phyloP scores from a whole-genome alignment of 2,329 filamentous ascomycete species.

The Sarocladium kiliense region DNA sequence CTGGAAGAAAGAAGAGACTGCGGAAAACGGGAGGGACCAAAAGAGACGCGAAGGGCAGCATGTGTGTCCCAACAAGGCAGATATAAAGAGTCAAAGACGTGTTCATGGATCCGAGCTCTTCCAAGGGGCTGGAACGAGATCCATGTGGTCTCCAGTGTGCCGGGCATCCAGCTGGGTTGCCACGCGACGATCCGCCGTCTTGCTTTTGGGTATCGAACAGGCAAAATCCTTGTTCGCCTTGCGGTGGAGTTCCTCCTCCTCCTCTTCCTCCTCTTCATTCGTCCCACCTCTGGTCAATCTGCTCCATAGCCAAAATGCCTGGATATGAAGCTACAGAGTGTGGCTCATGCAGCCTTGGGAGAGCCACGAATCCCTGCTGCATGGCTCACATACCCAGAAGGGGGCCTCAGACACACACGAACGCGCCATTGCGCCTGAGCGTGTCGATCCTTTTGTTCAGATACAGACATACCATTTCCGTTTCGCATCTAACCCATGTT shows the following conservation, averaged over 20 bases:
- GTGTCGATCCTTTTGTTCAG: not conserved
- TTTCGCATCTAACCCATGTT: not conserved
- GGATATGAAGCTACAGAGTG: not conserved
- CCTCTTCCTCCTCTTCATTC: not conserved
- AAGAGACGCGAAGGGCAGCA: not conserved
- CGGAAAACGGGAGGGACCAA: not conserved
- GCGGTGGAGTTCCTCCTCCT: not conserved
- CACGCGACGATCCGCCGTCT: slow-evolving; percentile 7
- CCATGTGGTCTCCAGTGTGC: not conserved
- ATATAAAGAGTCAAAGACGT: not conserved
- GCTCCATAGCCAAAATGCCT: not conserved
- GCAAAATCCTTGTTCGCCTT: not conserved
- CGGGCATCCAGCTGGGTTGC: not conserved
- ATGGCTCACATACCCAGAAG: not conserved
- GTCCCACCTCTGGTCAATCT: not conserved
- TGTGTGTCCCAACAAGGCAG: not conserved
- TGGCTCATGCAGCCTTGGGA: not conserved
- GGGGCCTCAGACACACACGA: not conserved
- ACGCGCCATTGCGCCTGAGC: not conserved
- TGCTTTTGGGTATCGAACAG: not conserved
- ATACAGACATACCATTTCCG: not conserved
- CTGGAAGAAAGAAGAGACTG: not conserved
- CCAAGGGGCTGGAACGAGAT: not conserved
- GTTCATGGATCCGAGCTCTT: not conserved
- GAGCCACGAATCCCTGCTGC: not conserved